Evolutionary conservation across 805 yeast species (phyloP).

Genomic region (Brettanomyces sp.): DNA sequence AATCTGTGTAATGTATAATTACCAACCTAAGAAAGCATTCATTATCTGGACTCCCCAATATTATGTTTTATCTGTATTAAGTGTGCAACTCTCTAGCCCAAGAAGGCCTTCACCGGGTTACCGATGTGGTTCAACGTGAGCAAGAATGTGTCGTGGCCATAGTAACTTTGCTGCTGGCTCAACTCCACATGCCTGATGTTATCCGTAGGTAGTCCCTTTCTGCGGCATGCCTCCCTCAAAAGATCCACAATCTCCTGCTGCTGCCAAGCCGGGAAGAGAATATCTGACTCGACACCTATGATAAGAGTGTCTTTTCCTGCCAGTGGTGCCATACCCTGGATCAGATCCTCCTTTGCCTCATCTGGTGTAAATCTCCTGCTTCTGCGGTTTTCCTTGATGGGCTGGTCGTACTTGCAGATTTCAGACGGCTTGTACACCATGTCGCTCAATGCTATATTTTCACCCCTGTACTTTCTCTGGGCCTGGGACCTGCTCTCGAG

Average conservation of each 20-base stretch:
- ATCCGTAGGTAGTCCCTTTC: slow-evolving; percentile 26
- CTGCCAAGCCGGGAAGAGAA: slow-evolving; percentile 90
- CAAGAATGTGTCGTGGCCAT: slow-evolving; percentile 88
- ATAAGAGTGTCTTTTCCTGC: slow-evolving; percentile 61
- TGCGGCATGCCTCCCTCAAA: slow-evolving; percentile 29
- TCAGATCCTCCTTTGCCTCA: slow-evolving; percentile 52
- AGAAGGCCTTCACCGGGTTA: slow-evolving; percentile 57
- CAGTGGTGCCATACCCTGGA: slow-evolving; percentile 54
- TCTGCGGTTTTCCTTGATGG: slow-evolving; percentile 45
- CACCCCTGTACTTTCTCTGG: slow-evolving; percentile 21
- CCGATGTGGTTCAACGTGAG: slow-evolving; percentile 76
- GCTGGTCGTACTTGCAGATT: slow-evolving; percentile 33
- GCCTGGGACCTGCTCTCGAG: slow-evolving; percentile 29
- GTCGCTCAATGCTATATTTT: slow-evolving; percentile 15
- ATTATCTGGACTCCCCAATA: too few species aligned
- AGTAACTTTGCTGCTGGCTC: slow-evolving; percentile 66
- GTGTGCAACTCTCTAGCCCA: slow-evolving; percentile 16
- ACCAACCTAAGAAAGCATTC: background rate
- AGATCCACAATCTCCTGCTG: slow-evolving; percentile 71
- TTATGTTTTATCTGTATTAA: background rate
- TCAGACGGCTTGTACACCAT: slow-evolving; percentile 21
- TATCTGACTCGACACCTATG: slow-evolving; percentile 89
- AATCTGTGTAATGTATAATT: background rate
- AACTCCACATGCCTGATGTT: slow-evolving; percentile 61
- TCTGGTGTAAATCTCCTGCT: slow-evolving; percentile 39